phyloP scores from a whole-genome alignment of 2,329 filamentous ascomycete species.

The Pseudonectria buxi region DNA sequence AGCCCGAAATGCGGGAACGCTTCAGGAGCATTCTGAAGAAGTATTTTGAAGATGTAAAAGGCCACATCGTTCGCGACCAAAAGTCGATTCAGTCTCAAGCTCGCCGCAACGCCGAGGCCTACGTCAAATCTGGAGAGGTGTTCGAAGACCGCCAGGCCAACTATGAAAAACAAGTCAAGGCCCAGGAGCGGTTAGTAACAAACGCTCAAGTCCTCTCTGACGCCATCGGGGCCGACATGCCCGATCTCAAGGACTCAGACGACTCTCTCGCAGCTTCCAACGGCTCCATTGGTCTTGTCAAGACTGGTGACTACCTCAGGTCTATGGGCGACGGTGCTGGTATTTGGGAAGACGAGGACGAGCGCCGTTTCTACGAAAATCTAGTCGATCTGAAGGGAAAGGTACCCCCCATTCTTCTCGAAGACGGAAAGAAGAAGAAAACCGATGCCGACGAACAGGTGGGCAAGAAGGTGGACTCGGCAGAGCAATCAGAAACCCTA shows the following conservation, averaged over 20 bases:
- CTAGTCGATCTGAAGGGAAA: constrained; percentile 91
- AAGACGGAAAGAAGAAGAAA: constrained; percentile 95
- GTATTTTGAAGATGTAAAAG: constrained; percentile 90
- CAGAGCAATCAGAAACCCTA: constrained; percentile 40
- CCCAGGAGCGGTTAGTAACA: constrained; percentile 80
- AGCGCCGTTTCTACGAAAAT: constrained; percentile 96
- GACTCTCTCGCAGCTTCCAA: constrained; percentile 58
- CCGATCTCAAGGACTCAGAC: constrained; percentile 80
- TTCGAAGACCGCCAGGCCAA: constrained; percentile 96
- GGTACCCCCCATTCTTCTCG: constrained; percentile 85
- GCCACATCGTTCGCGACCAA: constrained; percentile 83
- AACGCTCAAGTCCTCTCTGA: constrained; percentile 92
- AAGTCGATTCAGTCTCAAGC: constrained; percentile 81
- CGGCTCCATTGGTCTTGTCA: constrained; percentile 84
- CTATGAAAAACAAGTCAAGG: constrained; percentile 88
- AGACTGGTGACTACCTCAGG: constrained; percentile 85
- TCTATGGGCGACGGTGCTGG: constrained; percentile 85
- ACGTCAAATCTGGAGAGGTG: constrained; percentile 96
- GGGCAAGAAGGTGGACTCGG: constrained; percentile 62
- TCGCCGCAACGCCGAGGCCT: constrained; percentile 92
- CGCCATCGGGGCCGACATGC: constrained; percentile 84
- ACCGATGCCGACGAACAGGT: constrained; percentile 71
- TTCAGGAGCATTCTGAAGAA: constrained; percentile 80
- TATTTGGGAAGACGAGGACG: constrained; percentile 98
- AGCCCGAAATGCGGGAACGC: constrained; percentile 71